These are phyloP conservation scores for Colletotrichum shisoi DNA, from an alignment of 2,329 filamentous ascomycete genomes.

Conservation along the genomic window DNA sequence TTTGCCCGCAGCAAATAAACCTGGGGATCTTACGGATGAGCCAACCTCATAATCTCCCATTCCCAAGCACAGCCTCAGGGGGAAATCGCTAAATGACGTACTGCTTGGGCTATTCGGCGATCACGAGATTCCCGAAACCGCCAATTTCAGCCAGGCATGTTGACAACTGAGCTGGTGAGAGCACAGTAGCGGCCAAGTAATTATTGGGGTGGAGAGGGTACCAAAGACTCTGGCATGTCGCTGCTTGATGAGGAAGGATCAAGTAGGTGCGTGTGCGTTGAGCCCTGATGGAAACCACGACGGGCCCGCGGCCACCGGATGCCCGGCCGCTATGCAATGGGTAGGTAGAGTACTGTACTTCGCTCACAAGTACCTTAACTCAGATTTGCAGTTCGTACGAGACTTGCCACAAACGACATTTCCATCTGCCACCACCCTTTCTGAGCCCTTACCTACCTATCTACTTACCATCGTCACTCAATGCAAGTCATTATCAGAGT, in stretches of 20 bases:
- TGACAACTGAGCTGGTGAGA: neutral
- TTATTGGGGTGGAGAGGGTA: slow-evolving; percentile 4
- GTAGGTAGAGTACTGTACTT: neutral
- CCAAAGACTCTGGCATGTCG: slow-evolving; percentile 17
- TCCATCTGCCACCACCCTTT: neutral
- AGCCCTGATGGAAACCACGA: slow-evolving; percentile 3
- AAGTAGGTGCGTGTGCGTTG: neutral
- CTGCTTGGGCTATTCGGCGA: slow-evolving; percentile 5
- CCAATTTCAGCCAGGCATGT: slow-evolving; percentile 16
- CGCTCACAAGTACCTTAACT: slow-evolving; percentile 4
- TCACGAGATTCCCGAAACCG: slow-evolving; percentile 14
- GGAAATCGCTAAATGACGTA: slow-evolving; percentile 27
- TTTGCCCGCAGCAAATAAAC: slow-evolving; percentile 8
- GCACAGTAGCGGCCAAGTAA: neutral
- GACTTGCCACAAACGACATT: neutral
- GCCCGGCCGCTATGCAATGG: neutral
- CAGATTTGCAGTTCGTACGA: neutral
- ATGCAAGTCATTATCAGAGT: slow-evolving; percentile 1
- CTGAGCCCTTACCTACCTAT: neutral
- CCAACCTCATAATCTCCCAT: slow-evolving; percentile 27
- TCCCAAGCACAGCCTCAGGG: slow-evolving; percentile 32
- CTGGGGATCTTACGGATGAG: neutral
- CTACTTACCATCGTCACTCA: neutral
- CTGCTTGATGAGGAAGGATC: slow-evolving; percentile 30
- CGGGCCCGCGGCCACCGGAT: slow-evolving; percentile 10